These are phyloP conservation scores for Phaeosphaeriaceae sp. DNA, from an alignment of 2,329 filamentous ascomycete genomes.

Conservation along the genomic window DNA sequence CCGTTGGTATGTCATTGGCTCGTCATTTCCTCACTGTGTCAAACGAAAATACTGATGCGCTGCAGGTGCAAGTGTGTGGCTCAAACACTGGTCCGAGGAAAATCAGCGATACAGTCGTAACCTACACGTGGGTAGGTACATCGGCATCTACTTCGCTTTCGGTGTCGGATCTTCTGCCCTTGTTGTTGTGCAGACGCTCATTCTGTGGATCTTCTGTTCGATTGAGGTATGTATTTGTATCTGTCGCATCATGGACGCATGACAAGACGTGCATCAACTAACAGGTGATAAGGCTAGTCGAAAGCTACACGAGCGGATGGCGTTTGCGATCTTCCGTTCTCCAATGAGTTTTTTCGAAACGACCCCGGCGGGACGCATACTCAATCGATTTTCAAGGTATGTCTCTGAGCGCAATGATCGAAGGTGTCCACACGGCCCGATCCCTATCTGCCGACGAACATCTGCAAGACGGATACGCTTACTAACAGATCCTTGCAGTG, in stretches of 20 bases:
- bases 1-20: slow-evolving; percentile 67
- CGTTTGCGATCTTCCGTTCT: slow-evolving; percentile 93
- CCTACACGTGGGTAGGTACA: slow-evolving; percentile 81
- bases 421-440: slow-evolving; percentile 7
- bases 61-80: slow-evolving; percentile 82
- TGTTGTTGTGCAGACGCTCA: slow-evolving; percentile 89
- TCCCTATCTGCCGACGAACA: slow-evolving; percentile 9
- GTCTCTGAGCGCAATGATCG: slow-evolving; percentile 37
- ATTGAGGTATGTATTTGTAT: slow-evolving; percentile 74
- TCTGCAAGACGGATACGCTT: not conserved
- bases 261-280: slow-evolving; percentile 20
- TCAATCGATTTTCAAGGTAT: slow-evolving; percentile 93
- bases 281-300: slow-evolving; percentile 72
- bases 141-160: slow-evolving; percentile 94
- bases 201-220: slow-evolving; percentile 99
- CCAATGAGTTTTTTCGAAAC: slow-evolving; percentile 99
- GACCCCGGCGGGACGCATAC: slow-evolving; percentile 91
- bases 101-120: slow-evolving; percentile 75
- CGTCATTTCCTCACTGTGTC: slow-evolving; percentile 25
- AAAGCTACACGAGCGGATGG: slow-evolving; percentile 97
- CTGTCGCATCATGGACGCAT: slow-evolving; percentile 10
- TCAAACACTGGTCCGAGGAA: slow-evolving; percentile 87
- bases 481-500: slow-evolving; percentile 54
- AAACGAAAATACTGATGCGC: slow-evolving; percentile 26
- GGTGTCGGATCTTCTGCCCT: slow-evolving; percentile 84